phyloP scores from a whole-genome alignment of 2,329 filamentous ascomycete species.

The Epichloe hybrida region DNA sequence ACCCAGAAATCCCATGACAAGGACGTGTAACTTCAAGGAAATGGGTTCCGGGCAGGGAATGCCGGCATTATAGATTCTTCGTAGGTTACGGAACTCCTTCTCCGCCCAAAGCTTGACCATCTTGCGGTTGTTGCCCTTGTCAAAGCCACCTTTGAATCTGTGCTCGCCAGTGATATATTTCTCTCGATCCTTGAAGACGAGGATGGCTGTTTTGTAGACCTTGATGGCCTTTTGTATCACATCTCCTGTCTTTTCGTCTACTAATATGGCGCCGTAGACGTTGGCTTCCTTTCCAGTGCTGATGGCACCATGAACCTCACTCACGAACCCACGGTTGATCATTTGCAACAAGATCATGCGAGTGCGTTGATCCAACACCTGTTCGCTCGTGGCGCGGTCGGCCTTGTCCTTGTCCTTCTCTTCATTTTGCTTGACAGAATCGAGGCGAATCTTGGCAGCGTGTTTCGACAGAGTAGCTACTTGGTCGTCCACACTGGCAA shows the following conservation, averaged over 20 bases:
- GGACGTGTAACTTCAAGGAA: slow-evolving; percentile 79
- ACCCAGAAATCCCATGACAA: slow-evolving; percentile 89
- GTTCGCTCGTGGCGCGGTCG: slow-evolving; percentile 85
- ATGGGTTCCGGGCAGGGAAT: slow-evolving; percentile 88
- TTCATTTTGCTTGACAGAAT: slow-evolving; percentile 41
- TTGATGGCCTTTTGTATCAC: slow-evolving; percentile 78
- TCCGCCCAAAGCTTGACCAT: slow-evolving; percentile 99
- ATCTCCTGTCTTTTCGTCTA: slow-evolving; percentile 38
- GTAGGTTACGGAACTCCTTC: slow-evolving; percentile 92
- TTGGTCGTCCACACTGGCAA: slow-evolving; percentile 72
- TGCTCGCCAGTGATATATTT: slow-evolving; percentile 93
- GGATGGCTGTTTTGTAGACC: slow-evolving; percentile 95
- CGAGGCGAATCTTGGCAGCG: slow-evolving; percentile 72
- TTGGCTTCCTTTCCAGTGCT: slow-evolving; percentile 98
- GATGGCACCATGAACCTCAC: slow-evolving; percentile 86
- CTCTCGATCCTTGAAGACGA: slow-evolving; percentile 96
- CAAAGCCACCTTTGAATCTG: slow-evolving; percentile 79
- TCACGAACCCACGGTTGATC: slow-evolving; percentile 82
- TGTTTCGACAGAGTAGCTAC: slow-evolving; percentile 73
- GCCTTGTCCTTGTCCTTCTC: slow-evolving; percentile 69
- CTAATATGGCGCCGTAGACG: slow-evolving; percentile 77
- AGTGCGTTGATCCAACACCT: slow-evolving; percentile 86
- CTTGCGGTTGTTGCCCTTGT: slow-evolving; percentile 86
- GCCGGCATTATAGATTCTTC: slow-evolving; percentile 67
- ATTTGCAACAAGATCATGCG: slow-evolving; percentile 93